Evolutionary conservation across 148 eudicot species (phyloP).

Genomic region (Rhododendron williamsianum): DNA sequence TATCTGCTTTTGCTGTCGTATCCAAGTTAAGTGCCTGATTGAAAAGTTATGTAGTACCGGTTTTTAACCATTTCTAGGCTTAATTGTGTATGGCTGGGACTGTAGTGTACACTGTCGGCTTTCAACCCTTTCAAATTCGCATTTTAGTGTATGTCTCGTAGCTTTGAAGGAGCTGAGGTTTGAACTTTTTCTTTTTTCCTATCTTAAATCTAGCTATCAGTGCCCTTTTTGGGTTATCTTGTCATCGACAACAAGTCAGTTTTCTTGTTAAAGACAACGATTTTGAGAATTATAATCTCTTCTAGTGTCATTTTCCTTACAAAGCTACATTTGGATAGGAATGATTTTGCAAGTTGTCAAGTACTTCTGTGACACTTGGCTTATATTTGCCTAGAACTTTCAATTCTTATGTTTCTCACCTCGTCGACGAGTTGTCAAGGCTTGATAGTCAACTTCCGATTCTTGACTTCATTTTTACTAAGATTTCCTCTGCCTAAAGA

Average conservation of each 20-base stretch:
- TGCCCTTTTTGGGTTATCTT: neutral
- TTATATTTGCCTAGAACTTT: neutral
- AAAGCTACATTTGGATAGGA: neutral
- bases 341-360: neutral
- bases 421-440: neutral
- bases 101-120: constrained; percentile 1
- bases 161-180: neutral
- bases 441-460: neutral
- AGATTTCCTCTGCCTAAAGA: neutral
- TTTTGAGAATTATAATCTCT: neutral
- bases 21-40: neutral
- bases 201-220: neutral
- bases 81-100: neutral
- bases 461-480: neutral
- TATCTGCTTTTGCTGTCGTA: neutral
- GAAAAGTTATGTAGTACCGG: neutral
- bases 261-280: neutral
- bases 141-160: constrained; percentile 1
- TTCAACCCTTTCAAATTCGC: constrained; percentile 6
- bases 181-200: neutral
- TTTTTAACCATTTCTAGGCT: neutral
- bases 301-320: neutral
- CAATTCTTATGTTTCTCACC: neutral
- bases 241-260: neutral
- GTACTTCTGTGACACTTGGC: neutral